phyloP scores from a whole-genome alignment of 192 early-diverging fungal species.

The Coemansia furcata region DNA sequence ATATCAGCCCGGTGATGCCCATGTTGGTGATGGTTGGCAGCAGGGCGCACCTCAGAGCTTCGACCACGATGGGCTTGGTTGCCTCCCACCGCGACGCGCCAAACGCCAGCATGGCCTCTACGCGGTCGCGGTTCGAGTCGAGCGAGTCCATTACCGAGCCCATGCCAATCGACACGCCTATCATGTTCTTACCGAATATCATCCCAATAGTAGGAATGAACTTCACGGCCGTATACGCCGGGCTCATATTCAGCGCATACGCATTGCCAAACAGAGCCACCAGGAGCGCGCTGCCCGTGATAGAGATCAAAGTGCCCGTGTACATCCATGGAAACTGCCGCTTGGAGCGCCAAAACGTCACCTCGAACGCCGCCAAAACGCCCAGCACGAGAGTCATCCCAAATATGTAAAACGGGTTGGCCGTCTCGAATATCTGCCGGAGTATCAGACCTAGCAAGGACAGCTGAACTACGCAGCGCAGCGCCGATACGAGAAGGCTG shows the following conservation, averaged over 20 bases:
- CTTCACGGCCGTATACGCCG: constrained; percentile 66
- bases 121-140: constrained; percentile 47
- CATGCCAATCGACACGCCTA: constrained; percentile 63
- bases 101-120: constrained; percentile 63
- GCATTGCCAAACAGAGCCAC: constrained; percentile 28
- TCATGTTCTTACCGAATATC: constrained; percentile 80
- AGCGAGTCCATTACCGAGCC: constrained; percentile 61
- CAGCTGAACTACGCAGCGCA: constrained; percentile 74
- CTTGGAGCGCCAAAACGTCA: constrained; percentile 67
- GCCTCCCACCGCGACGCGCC: constrained; percentile 82
- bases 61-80: constrained; percentile 64
- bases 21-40: constrained; percentile 77
- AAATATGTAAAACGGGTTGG: constrained; percentile 58
- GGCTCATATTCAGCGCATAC: constrained; percentile 65
- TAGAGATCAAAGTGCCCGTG: constrained; percentile 48
- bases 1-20: constrained; percentile 79
- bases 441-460: constrained; percentile 68
- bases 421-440: constrained; percentile 60
- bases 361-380: constrained; percentile 62
- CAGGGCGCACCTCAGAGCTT: constrained; percentile 70
- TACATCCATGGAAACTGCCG: constrained; percentile 72
- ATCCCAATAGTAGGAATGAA: constrained; percentile 86
- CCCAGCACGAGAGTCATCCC: constrained; percentile 60
- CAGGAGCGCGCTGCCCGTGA: constrained; percentile 18
- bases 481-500: constrained; percentile 63